Evolutionary conservation across 257 asterid genomes (phyloP), one percentile per base, ranked within the genome.

Genomic region (Solanum etuberosum): DNA sequence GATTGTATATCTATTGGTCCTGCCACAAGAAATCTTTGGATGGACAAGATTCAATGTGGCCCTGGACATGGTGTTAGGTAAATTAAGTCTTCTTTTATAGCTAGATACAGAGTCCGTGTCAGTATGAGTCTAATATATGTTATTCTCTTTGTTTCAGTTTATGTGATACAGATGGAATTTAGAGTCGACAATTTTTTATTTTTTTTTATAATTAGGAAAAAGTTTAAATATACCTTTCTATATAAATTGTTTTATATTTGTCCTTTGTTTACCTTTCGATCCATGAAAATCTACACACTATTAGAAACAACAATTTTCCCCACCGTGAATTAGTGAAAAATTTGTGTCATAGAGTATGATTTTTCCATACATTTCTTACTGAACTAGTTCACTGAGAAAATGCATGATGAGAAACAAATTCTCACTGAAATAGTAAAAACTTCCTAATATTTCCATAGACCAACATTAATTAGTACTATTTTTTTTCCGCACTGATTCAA

Each of bases 61-160:
- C 97, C 96, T 7, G 98, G 98, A 43, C 95, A 95, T 63, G 98
- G 98, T n/a, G 88, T 94, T 51, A 94, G 97, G 98, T 93, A 88
- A 27, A 54, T 43, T 21, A 29, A 48, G n/a, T 27, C 38, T 1
- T 3, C 27, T 6, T 7, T 6, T 38, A 38, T 7, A 38, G 2
- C 42, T 38, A 42, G 46, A 2, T 42, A 9, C 14, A 4, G 46
- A 42, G 13, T 59, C 3, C 0, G 3, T 9, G 0, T 23, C 3
- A 0, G 3, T 10, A 9, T 4, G 68, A 23, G 29, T 9, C 27
- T 15, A 59, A 2, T 23, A 4, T 9, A 61, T 61, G 0, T 9
- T 61, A 61, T 10, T 61, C 1, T 2, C 4, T 61, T 61, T 61
- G 68, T 23, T 61, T n/a, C 7, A 9, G 2, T 23, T 59, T 23